Conservation (phyloP, 768 basidiomycete genomes). For the Sporobolomyces phaffii region DNA sequence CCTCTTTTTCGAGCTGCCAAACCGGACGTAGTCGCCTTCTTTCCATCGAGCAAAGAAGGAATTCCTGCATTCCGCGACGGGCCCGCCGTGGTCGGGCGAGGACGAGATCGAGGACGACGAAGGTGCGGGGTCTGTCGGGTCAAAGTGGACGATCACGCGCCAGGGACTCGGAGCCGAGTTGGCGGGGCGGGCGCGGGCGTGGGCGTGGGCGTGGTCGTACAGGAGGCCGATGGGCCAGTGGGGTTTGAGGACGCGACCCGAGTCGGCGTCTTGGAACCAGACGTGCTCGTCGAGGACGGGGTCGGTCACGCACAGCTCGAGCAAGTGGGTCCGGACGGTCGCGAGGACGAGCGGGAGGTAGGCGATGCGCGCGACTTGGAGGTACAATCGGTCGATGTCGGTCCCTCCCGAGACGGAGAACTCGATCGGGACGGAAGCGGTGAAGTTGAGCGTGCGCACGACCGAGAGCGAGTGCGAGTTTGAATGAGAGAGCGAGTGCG, state of each 20-base stretch:
- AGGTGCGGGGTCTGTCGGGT: too few relatives aligned
- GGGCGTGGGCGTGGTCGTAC: constrained; percentile 65
- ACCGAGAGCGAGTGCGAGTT: background rate
- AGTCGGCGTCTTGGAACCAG: constrained; percentile 74
- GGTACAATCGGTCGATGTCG: constrained; percentile 39
- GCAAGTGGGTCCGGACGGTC: constrained; percentile 77
- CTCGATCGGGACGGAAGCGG: background rate
- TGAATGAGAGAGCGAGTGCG: constrained; percentile 2
- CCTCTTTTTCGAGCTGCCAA: constrained; percentile 71
- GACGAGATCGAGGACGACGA: background rate
- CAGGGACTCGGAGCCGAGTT: background rate
- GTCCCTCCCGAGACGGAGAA: background rate
- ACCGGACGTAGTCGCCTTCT: constrained; percentile 93
- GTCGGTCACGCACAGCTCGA: constrained; percentile 64
- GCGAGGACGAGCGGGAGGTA: constrained; percentile 88
- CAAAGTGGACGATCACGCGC: too few relatives aligned
- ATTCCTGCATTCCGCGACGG: background rate
- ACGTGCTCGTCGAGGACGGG: constrained; percentile 76
- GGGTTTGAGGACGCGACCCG: constrained; percentile 67
- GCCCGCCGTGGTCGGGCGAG: too few relatives aligned
- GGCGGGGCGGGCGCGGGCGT: constrained; percentile 47
- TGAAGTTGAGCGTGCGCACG: background rate
- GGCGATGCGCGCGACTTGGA: constrained; percentile 74
- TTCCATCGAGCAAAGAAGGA: constrained; percentile 44
- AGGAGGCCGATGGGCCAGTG: constrained; percentile 96